These are phyloP conservation scores for Linnemannia schmuckeri DNA, from an alignment of 192 early-diverging fungal species.

Conservation along the genomic window DNA sequence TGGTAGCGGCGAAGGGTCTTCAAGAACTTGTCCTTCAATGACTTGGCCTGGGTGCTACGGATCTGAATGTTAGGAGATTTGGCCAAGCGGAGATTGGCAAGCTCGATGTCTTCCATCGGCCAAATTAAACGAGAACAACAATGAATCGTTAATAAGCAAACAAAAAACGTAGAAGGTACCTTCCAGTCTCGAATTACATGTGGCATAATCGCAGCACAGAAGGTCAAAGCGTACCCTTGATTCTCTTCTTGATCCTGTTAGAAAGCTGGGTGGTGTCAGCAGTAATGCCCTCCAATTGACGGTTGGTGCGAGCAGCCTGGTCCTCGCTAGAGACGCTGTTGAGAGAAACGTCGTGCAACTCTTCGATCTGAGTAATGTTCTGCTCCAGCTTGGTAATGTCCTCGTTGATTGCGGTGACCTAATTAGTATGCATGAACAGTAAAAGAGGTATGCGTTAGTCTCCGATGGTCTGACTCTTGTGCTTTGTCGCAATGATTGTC, in stretches of 20 bases:
- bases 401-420: constrained; percentile 47
- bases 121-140: neutral
- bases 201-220: constrained; percentile 15
- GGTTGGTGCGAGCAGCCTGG: constrained; percentile 22
- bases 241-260: constrained; percentile 61
- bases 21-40: constrained; percentile 72
- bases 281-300: constrained; percentile 51
- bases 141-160: neutral
- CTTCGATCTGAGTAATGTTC: constrained; percentile 55
- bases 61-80: constrained; percentile 42
- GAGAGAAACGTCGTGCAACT: constrained; percentile 54
- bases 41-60: constrained; percentile 55
- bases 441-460: neutral
- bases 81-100: constrained; percentile 32
- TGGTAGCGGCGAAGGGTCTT: constrained; percentile 83
- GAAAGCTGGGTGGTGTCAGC: constrained; percentile 50
- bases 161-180: neutral
- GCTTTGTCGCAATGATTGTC: too few relatives aligned
- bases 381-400: constrained; percentile 41
- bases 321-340: constrained; percentile 53
- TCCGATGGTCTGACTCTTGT: neutral
- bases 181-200: constrained; percentile 11
- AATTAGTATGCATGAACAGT: neutral
- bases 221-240: constrained; percentile 53
- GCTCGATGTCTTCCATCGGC: constrained; percentile 32